Base-by-base conservation (phyloP, 495 filamentous ascomycete genomes). In the Aspergillus haitiensis region DNA sequence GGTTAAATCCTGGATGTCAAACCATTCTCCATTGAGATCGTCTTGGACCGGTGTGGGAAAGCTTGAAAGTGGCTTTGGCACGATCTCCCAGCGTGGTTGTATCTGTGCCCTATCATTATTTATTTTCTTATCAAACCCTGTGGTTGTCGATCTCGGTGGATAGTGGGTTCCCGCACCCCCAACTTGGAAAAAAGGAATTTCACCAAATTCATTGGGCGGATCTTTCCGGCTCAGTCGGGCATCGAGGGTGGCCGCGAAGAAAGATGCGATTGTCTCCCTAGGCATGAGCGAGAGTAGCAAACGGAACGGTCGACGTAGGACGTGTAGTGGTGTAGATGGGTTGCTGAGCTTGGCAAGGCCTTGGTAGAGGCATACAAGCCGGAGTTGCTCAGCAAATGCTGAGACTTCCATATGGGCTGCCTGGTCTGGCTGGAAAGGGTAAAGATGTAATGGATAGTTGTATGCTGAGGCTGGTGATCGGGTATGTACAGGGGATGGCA, bases 141-240 rank as follows among this genome's bases (percentile, higher is more conserved):
- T 27, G 21, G 21, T 27, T 27, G 21, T 27, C 1, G 21, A 27
- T 27, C 1, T 27, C 1, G 4, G 35, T 8, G 52, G 37, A 32
- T 55, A 55, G 10, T 55, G 52, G 5, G 52, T 55, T 8, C 52
- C 52, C 1, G 52, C 52, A 21, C 52, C 52, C 10, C 52, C 52
- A 2, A 55, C 10, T 16, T 55, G 37, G 39, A 55, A 55, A 31
- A 44, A 40, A 0, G 52, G 52, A 5, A 55, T 44, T 27, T 55
- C 52, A n/a, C 7, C 4, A 11, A 52, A 52, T 11, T 13, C 5
- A 5, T 16, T 21, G 12, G 42, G 37, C 3, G 36, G 52, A 8
- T 31, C 1, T 8, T 12, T 42, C 9, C 18, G 18, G 37, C n/a
- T 32, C 9, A 55, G 36, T 9, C 52, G 8, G 16, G 52, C 36